phyloP scores from a whole-genome alignment of 306 rosid genomes.

The Dalbergia cochinchinensis region DNA sequence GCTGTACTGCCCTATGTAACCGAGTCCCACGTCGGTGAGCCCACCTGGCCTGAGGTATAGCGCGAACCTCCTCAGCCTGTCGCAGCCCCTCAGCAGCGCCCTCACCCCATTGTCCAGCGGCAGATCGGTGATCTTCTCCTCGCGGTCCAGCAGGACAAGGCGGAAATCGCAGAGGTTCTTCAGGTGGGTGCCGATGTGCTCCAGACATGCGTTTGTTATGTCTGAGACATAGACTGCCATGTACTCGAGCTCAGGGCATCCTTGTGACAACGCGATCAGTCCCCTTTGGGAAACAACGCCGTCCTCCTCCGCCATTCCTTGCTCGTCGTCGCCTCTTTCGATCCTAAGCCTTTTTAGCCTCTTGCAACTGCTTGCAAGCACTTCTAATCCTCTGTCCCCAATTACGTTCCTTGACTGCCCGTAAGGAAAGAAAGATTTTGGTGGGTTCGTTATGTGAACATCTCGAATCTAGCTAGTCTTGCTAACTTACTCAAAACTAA shows the following conservation, averaged over 20 bases:
- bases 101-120: slow-evolving; percentile 96
- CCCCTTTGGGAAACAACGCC: slow-evolving; percentile 97
- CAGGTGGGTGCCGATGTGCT: slow-evolving; percentile 72
- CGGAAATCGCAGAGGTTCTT: slow-evolving; percentile 91
- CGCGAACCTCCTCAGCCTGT: slow-evolving; percentile 87
- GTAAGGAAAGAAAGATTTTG: slow-evolving; percentile 44
- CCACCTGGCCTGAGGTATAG: slow-evolving; percentile 89
- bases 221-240: slow-evolving; percentile 92
- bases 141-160: slow-evolving; percentile 86
- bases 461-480: slow-evolving; percentile 25
- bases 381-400: slow-evolving; percentile 96
- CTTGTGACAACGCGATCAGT: slow-evolving; percentile 84
- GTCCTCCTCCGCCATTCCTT: slow-evolving; percentile 86
- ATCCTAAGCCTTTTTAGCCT: slow-evolving; percentile 84
- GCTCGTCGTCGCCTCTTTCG: slow-evolving; percentile 94
- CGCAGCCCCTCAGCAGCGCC: slow-evolving; percentile 83
- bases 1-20: slow-evolving; percentile 84
- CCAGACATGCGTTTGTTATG: slow-evolving; percentile 78
- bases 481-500: slow-evolving; percentile 36
- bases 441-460: slow-evolving; percentile 12
- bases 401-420: slow-evolving; percentile 92
- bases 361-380: slow-evolving; percentile 80
- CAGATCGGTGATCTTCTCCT: slow-evolving; percentile 74
- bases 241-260: slow-evolving; percentile 88
- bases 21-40: slow-evolving; percentile 78